These are phyloP conservation scores for Amaranthus cruentus DNA, from an alignment of 148 eudicot species.

Conservation along the genomic window DNA sequence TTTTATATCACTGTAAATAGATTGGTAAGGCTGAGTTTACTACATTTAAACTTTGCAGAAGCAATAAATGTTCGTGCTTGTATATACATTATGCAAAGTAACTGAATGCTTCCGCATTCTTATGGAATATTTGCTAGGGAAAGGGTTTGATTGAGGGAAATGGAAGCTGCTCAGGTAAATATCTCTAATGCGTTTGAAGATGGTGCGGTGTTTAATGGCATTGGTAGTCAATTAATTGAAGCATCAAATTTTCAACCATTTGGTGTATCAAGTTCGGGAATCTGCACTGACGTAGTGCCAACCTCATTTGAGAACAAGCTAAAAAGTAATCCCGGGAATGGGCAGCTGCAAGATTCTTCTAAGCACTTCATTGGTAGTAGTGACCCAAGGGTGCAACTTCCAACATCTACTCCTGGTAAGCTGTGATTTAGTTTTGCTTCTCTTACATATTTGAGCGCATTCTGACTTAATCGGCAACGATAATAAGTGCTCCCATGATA, in stretches of 20 bases:
- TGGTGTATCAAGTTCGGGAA: conserved; percentile 39
- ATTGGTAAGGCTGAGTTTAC: not conserved
- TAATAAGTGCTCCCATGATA: not conserved
- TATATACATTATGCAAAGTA: not conserved
- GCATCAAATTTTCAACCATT: conserved; percentile 22
- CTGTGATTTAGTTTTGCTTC: not conserved
- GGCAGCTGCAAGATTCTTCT: conserved; percentile 1
- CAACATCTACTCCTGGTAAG: conserved; percentile 22
- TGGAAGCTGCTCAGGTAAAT: conserved; percentile 49
- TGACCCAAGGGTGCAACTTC: conserved; percentile 1
- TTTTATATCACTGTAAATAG: not conserved
- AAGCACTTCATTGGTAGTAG: not conserved
- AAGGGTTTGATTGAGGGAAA: conserved; percentile 51
- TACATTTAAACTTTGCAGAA: not conserved
- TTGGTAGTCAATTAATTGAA: conserved; percentile 46
- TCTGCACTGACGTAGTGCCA: conserved; percentile 48
- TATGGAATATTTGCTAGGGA: conserved; percentile 26
- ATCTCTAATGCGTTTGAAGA: conserved; percentile 13
- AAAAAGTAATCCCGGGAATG: conserved; percentile 8
- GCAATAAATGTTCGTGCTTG: not conserved
- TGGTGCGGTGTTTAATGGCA: conserved; percentile 2
- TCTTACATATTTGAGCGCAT: not conserved
- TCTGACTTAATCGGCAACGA: not conserved
- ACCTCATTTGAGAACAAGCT: conserved; percentile 33
- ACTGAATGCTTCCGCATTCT: not conserved